Evolutionary conservation across 2,329 filamentous ascomycete species (phyloP), one percentile per base, ranked within the genome.

Genomic region (Tolypocladium cylindrosporum): DNA sequence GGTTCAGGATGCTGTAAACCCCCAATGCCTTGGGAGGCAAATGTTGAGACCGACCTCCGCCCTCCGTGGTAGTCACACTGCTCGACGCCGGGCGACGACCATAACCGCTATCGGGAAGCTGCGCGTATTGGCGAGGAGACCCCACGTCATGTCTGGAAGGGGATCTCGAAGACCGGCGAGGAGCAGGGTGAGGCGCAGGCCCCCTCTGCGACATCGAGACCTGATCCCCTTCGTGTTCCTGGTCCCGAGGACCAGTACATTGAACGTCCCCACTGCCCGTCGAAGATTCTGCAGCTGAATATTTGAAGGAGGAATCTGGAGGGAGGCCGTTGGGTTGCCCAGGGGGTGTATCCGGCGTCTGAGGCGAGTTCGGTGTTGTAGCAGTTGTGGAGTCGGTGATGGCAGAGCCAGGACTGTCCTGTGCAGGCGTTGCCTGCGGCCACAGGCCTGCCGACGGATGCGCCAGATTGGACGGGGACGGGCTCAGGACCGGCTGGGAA

Each of bases 121-220:
- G 62, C 53, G 60, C 59, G 43, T 63, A 61, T 45, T 63, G 66
- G 56, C 60, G 63, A 55, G 67, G 63, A 34, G 68, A 65, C 57
- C 55, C 54, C 56, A 66, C 66, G 54, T 68, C 65, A 62, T 71
- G 70, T 68, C 69, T 68, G 61, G 72, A 65, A 61, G 78, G 74
- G 57, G 77, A 78, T 65, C 71, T 74, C 62, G 77, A 75, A 63
- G 74, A 71, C 65, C 72, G 76, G 68, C 75, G 79, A 73, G 80
- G 80, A 70, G 75, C 72, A 77, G 81, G 77, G 71, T 74, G 77
- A 79, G 80, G 75, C 73, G 75, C 76, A 78, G 78, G 72, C 67
- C 77, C 79, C 75, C 77, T 79, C 77, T 84, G 81, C 76, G 82
- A 85, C 84, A 86, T 86, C 76, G 81, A 79, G 76, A 75, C 75